Percentiles rank a stretch among this genome's conserved stretches.
Evolutionary conservation across 2,329 filamentous ascomycete genomes (phyloP).

Genomic region (Diplodia intermedia): DNA sequence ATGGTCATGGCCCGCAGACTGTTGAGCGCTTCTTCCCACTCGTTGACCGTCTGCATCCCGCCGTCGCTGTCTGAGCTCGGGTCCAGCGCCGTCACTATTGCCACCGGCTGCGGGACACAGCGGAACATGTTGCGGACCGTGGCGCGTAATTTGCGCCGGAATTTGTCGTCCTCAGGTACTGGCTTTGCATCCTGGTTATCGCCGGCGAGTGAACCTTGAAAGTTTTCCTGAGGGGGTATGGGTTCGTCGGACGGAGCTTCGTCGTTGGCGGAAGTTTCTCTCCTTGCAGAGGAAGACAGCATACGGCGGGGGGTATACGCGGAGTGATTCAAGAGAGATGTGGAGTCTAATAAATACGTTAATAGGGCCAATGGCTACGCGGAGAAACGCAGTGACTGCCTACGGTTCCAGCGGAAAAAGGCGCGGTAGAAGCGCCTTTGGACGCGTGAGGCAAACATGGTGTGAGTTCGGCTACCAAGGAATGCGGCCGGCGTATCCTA

Average conservation of each 20-base stretch:
- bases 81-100: slow-evolving; percentile 56
- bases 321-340: background rate
- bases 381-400: background rate
- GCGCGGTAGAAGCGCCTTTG: slow-evolving; percentile 52
- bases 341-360: background rate
- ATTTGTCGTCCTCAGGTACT: background rate
- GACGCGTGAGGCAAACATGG: slow-evolving; percentile 31
- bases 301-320: background rate
- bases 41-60: background rate
- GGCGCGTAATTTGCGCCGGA: background rate
- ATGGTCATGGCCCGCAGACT: slow-evolving; percentile 60
- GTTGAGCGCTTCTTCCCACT: slow-evolving; percentile 3
- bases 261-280: background rate
- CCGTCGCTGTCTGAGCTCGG: background rate
- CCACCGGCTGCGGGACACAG: slow-evolving; percentile 58
- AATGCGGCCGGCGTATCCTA: background rate
- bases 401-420: slow-evolving; percentile 53
- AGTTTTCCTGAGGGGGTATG: background rate
- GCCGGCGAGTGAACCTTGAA: background rate
- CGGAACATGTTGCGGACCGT: slow-evolving; percentile 7
- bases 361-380: background rate
- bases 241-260: background rate
- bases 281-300: background rate
- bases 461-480: background rate
- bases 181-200: background rate